Base-by-base conservation (phyloP, 441 rosid species). In the Erodium chrysanthum region DNA sequence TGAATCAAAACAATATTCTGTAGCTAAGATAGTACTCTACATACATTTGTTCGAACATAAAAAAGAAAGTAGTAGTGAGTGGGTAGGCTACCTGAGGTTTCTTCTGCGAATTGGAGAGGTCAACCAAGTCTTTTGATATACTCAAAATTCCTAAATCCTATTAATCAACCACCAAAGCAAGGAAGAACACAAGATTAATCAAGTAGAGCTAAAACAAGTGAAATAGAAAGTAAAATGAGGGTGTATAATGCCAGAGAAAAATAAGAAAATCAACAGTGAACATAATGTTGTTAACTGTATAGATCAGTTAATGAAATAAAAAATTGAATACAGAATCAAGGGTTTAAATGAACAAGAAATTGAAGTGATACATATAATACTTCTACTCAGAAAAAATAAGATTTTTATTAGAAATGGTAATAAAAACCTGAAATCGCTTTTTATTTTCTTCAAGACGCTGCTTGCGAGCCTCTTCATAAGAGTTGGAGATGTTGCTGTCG, bases 381-480 rank as follows among this genome's bases (percentile, higher is more conserved):
- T n/a, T 33, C 5, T 33, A 9, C 40, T 33, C 8, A 7, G 70
- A 50, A 35, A 71, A 2, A 0, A 20, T 22, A 60, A 33, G n/a
- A 42, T 0, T 6, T 15, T n/a, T n/a, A 22, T 62, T 33, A 21
- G 2, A 65, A 66, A 52, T 11, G 9, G 14, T 2, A n/a, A 20
- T 15, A n/a, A 2, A 5, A 5, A 5, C 91, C 83, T 86, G 68
- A 37, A 86, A 73, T 22, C 81, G 78, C 76, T 73, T 79, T 48
- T 67, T 73, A 75, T 86, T 86, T 77, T 83, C 83, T 65, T 77
- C 46, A 1, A 83, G 77, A n/a, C 85, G 85, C 50, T 71, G 74
- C 68, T 79, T 82, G 50, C 89, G 84, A 73, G 76, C 76, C 29
- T 80, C 85, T 37, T 86, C 91, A 22, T 83, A 83, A 44, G 58